Conservation (phyloP, 2,329 filamentous ascomycete species). For the Trichoderma asperellum region DNA sequence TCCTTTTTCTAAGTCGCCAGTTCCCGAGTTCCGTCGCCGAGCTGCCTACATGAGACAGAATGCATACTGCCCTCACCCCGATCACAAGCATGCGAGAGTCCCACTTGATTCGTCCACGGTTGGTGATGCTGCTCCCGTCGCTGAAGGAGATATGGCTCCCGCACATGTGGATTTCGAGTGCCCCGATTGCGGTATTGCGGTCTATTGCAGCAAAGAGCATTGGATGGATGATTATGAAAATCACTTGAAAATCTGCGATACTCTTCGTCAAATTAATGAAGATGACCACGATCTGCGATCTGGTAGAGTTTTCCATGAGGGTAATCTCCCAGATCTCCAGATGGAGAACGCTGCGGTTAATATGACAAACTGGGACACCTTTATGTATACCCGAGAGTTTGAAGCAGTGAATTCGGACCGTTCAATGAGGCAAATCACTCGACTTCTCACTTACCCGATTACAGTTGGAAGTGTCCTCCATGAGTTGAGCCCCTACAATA, state of each 20-base stretch:
- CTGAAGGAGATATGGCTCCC: constrained; percentile 64
- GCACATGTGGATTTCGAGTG: constrained; percentile 92
- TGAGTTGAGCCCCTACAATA: constrained; percentile 89
- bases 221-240: constrained; percentile 96
- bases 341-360: constrained; percentile 93
- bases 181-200: constrained; percentile 90
- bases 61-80: constrained; percentile 89
- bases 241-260: constrained; percentile 91
- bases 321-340: constrained; percentile 85
- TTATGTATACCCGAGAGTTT: constrained; percentile 90
- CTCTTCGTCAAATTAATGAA: constrained; percentile 90
- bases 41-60: constrained; percentile 92
- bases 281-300: constrained; percentile 95
- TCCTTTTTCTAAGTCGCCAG: constrained; percentile 84
- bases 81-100: constrained; percentile 75
- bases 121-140: constrained; percentile 60
- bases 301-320: constrained; percentile 90
- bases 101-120: constrained; percentile 67
- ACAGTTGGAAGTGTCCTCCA: constrained; percentile 91
- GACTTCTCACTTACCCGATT: constrained; percentile 89
- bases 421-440: constrained; percentile 88
- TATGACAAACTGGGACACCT: constrained; percentile 98
- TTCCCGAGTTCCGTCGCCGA: constrained; percentile 82
- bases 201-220: constrained; percentile 92
- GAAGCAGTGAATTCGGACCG: constrained; percentile 89